These are phyloP conservation scores for Gossypium bickii DNA, from an alignment of 345 rosid species.

Conservation along the genomic window DNA sequence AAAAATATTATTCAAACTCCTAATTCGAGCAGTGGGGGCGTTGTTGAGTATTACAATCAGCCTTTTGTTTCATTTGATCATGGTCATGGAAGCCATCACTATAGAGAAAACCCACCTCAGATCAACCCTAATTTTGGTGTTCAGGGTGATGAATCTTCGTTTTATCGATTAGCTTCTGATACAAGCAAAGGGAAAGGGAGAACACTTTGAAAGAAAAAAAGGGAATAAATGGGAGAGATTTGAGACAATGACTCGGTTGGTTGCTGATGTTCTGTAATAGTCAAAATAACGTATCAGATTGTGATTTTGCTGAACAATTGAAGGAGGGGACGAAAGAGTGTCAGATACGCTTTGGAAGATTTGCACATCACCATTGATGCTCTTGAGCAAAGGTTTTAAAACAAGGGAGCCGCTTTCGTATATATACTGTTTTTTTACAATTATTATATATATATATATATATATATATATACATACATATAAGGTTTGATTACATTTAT, in stretches of 20 bases:
- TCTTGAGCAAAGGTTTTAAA: background rate
- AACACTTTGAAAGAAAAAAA: background rate
- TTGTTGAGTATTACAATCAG: slow-evolving; percentile 31
- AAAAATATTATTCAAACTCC: slow-evolving; percentile 13
- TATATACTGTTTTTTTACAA: too few species aligned
- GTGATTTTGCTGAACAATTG: slow-evolving; percentile 6
- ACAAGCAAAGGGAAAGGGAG: slow-evolving; percentile 54
- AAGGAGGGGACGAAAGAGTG: slow-evolving; percentile 12
- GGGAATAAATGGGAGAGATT: background rate
- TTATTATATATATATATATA: background rate
- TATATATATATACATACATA: background rate
- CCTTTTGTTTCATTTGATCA: slow-evolving; percentile 26
- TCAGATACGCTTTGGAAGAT: slow-evolving; percentile 5
- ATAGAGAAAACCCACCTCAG: slow-evolving; percentile 43
- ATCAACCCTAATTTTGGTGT: slow-evolving; percentile 57
- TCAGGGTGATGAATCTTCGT: slow-evolving; percentile 62
- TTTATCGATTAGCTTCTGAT: slow-evolving; percentile 48
- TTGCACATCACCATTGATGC: background rate
- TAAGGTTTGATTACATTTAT: slow-evolving; percentile 6
- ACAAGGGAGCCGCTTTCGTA: background rate
- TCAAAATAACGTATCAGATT: slow-evolving; percentile 18
- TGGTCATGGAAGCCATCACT: slow-evolving; percentile 24
- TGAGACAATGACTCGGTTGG: slow-evolving; percentile 11
- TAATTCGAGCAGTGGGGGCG: background rate
- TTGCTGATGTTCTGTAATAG: slow-evolving; percentile 21